A percentile compares a stretch with the other conserved stretches of the same genome.
phyloP scores from a whole-genome alignment of 176 grass and related monocot species.

The Carex scoparia region DNA sequence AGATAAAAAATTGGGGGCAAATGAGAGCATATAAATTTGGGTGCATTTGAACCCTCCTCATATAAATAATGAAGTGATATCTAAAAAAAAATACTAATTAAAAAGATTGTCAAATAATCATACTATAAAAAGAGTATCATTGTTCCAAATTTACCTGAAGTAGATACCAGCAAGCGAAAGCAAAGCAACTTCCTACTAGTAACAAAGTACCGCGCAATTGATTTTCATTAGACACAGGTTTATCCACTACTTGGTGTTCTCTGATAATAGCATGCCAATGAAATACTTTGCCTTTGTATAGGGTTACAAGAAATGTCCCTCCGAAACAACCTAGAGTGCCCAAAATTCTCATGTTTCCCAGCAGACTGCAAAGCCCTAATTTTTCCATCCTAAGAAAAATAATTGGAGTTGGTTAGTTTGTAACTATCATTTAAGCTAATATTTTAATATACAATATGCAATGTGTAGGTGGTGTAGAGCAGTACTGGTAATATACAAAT shows the following conservation, averaged over 20 bases:
- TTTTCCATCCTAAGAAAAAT: conserved; percentile 31
- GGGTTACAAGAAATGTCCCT: conserved; percentile 38
- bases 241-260: background rate
- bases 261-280: conserved; percentile 40
- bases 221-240: background rate
- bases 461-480: background rate
- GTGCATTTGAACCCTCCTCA: too few species aligned
- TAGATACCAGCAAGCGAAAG: conserved; percentile 49
- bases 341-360: conserved; percentile 27
- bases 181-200: conserved; percentile 32
- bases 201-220: conserved; percentile 37
- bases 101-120: background rate
- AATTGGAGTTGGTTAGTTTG: background rate
- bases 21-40: too few species aligned
- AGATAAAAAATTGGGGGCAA: too few species aligned
- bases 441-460: background rate
- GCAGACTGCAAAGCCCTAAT: background rate
- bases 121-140: background rate
- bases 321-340: conserved; percentile 34
- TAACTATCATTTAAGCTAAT: background rate
- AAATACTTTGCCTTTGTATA: conserved; percentile 48
- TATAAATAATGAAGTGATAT: too few species aligned
- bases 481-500: background rate
- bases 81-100: background rate
- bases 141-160: conserved; percentile 22